Evolutionary conservation across 83 land plant genomes (phyloP), one percentile per base, ranked within the genome.

Genomic region (Picea abies): DNA sequence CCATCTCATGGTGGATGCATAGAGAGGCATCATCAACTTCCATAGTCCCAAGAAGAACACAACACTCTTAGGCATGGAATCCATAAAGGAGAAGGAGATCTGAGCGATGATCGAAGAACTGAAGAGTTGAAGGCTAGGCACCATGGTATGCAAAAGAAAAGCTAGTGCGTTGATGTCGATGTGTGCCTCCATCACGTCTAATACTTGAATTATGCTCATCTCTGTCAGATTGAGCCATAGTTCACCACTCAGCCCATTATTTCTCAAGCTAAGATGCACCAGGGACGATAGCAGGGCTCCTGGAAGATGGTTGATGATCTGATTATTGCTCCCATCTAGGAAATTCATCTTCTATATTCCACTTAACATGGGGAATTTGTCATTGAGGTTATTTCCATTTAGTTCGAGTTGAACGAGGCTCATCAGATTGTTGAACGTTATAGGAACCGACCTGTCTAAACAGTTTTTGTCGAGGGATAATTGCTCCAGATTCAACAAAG

Each of bases 21-120:
- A 73, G 17, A 87, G 78, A 52, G 85, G 87, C 2, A 79, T 88
- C 78, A 93, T 93, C 85, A 93, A 93, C 12, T 84, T 90, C 41
- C 85, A 86, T 80, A 93, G 95, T 86, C 81, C 90, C 85, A 88
- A 84, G 90, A 80, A 79, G 66, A 88, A 89, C 63, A 61, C 88
- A 7, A 70, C 77, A 9, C 29, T 80, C 61, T 72, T 90, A 63
- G 92, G 93, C 23, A 49, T 90, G 80, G 64, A 85, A 14, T 85
- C 71, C 3, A 60, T 90, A 87, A 47, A 68, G 15, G 95, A 93
- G 52, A 87, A 85, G 23, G 91, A 93, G 81, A 81, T 90, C 10
- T 19, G 2, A 80, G 84, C 82, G 20, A 93, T 93, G 95, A 8
- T 93, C 64, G 79, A 60, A 66, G 87, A 87, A 73, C 29, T 26